Base-by-base conservation (phyloP, 2,329 filamentous ascomycete species). In the Lasiodiplodia gonubiensis region DNA sequence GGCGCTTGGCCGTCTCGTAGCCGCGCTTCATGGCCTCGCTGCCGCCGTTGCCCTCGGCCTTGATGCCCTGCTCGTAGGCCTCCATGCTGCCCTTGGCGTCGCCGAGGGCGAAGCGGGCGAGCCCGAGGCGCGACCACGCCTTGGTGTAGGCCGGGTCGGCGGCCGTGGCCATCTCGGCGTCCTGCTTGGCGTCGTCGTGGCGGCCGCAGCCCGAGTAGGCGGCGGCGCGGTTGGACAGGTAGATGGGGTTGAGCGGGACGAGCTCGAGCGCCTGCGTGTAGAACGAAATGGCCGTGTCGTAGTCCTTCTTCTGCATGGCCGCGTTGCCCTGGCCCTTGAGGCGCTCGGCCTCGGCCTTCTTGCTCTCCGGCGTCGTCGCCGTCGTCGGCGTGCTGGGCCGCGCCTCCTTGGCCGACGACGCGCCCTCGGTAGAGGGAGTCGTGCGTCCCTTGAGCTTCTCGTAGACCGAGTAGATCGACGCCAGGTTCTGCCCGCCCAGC, bases 1-100 rank as follows among this genome's bases (percentile, higher is more conserved):
- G 88, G 75, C 89, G 89, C 86, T 92, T 95, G 64, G 94, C 94
- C 18, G 95, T 98, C 86, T 98, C 94, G 77, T 88, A 95, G 23
- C 95, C 95, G 82, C 94, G 96, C 85, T 93, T 94, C 95, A 98
- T 98, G 69, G 94, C 93, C 18, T 98, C 94, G 72, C 92, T 96
- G 69, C 95, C 95, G 65, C 95, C 95, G 76, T 89, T 95, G 63
- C 95, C 94, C 81, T 99, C 95, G 71, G 93, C 88, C 78, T 97
- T 92, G 76, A 99, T 98, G 64, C 95, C 95, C 79, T 92, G 88
- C 80, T 90, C 84, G 82, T 99, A 99, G 21, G 95, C 95, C 74
- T 98, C 94, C 90, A 97, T 97, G 70, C 92, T 90, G 60, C 93
- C 95, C 81, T 90, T 90, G 67, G 93, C 90, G 76, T 99, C 94